Base-by-base conservation (phyloP, 2,329 filamentous ascomycete species). In the Sclerotiophoma versabilis region DNA sequence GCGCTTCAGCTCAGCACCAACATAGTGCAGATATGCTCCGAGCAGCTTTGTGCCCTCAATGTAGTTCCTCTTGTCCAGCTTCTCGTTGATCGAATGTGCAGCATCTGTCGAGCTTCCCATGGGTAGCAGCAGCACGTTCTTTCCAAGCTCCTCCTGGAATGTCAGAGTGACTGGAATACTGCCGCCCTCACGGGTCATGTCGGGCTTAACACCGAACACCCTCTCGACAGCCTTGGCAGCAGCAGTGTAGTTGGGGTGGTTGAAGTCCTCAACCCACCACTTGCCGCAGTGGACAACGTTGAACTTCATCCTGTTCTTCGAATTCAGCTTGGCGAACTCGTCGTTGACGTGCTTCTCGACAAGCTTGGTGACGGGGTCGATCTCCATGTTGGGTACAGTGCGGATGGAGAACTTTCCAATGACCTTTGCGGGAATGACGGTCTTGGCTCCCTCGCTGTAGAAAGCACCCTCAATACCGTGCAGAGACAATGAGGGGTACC, bases 101-200 rank as follows among this genome's bases (percentile, higher is more conserved):
- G 91, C 93, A 75, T 98, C 95, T 1, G 93, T 99, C 36, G 91
- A 96, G 81, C 91, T 96, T 38, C 95, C 95, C 95, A 99, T 98
- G 26, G 95, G 95, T 64, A 99, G 79, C 63, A 99, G 81, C 52
- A 99, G 81, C 34, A 98, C 93, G 72, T 98, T 99, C 88, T 99
- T 99, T 71, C 93, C 92, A 6, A 93, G 96, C 15, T 95, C 93
- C 80, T 97, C 88, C 81, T 99, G 95, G 74, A 99, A 99, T 1
- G 92, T 98, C 69, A 99, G 80, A 7, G 95, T 99, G 46, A 99
- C 92, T 3, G 95, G 95, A 68, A 99, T 99, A 77, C 92, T 96
- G 68, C 95, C 95, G 77, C 95, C 95, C 80, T 99, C 95, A 59
- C 95, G 87, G 33, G 95, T 99, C 77, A 96, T 89, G 79, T 99